Percentiles rank a stretch among this genome's conserved stretches.
Evolutionary conservation across 2,329 filamentous ascomycete species (phyloP).

Genomic region (Xylaria sp.): DNA sequence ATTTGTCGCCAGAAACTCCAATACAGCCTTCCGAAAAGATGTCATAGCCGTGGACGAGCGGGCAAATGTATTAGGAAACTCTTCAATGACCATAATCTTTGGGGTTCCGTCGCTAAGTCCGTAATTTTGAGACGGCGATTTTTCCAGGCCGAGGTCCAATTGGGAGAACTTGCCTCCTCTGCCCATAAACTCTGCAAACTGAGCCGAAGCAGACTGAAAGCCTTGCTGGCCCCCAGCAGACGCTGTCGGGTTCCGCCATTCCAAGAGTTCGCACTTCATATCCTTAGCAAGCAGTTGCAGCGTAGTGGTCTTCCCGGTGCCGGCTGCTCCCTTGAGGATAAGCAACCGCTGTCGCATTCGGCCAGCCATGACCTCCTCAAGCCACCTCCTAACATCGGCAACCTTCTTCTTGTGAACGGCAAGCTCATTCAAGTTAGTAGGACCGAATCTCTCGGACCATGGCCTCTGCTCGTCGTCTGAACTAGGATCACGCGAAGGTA

Average conservation of each 20-base stretch:
- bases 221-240: constrained; percentile 68
- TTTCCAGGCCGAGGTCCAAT: constrained; percentile 61
- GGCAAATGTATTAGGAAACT: constrained; percentile 82
- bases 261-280: constrained; percentile 80
- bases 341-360: constrained; percentile 76
- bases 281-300: constrained; percentile 79
- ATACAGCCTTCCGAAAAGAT: constrained; percentile 79
- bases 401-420: constrained; percentile 97
- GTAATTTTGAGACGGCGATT: constrained; percentile 29
- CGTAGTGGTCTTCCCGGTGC: constrained; percentile 92
- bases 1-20: constrained; percentile 78
- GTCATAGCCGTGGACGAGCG: constrained; percentile 71
- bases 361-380: constrained; percentile 78
- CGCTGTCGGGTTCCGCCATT: constrained; percentile 88
- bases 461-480: constrained; percentile 72
- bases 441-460: constrained; percentile 89
- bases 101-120: constrained; percentile 45
- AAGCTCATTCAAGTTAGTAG: constrained; percentile 80
- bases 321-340: constrained; percentile 89
- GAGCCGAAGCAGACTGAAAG: constrained; percentile 76
- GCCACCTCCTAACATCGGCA: constrained; percentile 83
- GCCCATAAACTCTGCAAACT: constrained; percentile 93
- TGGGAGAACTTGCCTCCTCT: constrained; percentile 83
- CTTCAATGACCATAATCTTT: constrained; percentile 79
- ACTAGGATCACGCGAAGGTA: constrained; percentile 44